Evolutionary conservation across 495 filamentous ascomycete species (phyloP).

Genomic region (Trichocladium uniseriatum): DNA sequence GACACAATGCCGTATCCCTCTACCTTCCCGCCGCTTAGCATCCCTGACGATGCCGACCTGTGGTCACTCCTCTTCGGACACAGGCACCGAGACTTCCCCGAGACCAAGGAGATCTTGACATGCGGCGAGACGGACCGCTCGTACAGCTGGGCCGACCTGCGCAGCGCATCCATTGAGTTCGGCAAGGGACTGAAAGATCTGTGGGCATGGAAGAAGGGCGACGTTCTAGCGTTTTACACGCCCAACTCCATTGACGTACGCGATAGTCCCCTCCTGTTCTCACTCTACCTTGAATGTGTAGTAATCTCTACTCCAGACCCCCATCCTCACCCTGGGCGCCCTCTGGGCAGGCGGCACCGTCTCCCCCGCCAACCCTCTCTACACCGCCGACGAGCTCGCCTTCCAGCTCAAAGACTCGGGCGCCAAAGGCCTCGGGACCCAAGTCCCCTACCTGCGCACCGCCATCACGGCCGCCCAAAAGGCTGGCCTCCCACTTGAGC

Average conservation of each 20-base stretch:
- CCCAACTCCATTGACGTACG: conserved; percentile 55
- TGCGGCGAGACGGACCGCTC: conserved; percentile 64
- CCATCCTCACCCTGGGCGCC: conserved; percentile 63
- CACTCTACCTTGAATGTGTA: not conserved
- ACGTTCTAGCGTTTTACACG: conserved; percentile 59
- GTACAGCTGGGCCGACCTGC: conserved; percentile 66
- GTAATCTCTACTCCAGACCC: conserved; percentile 40
- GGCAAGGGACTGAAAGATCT: conserved; percentile 63
- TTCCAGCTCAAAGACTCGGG: conserved; percentile 78
- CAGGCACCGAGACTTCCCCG: conserved; percentile 10
- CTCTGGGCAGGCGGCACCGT: conserved; percentile 78
- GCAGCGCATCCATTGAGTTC: conserved; percentile 58
- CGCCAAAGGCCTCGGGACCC: conserved; percentile 71
- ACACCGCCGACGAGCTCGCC: conserved; percentile 76
- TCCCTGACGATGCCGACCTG: conserved; percentile 56
- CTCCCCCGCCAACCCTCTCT: conserved; percentile 79
- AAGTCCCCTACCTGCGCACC: conserved; percentile 46
- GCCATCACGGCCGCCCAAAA: conserved; percentile 58
- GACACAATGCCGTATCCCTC: conserved; percentile 47
- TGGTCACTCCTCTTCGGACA: conserved; percentile 61
- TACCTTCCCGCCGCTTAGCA: conserved; percentile 45
- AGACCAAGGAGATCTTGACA: conserved; percentile 56
- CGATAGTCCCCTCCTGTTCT: not conserved
- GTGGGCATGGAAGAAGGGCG: conserved; percentile 74
- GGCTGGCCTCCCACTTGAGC: conserved; percentile 54